A percentile compares a stretch with the other conserved stretches of the same genome.
phyloP scores from a whole-genome alignment of 495 filamentous ascomycete genomes.

The Podospora anserina region DNA sequence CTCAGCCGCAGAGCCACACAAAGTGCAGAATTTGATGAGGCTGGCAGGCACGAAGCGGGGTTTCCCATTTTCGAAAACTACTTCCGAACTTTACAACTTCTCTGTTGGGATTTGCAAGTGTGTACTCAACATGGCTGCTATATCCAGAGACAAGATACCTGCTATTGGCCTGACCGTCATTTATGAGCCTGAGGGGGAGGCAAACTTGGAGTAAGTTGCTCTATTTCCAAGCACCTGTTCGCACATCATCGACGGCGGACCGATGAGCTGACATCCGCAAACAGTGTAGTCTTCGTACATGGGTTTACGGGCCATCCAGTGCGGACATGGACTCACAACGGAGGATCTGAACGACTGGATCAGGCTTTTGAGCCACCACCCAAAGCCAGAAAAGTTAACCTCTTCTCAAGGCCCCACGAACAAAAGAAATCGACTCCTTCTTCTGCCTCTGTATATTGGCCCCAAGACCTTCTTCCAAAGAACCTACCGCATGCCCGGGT shows the following conservation, averaged over 20 bases:
- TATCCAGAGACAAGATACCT: neutral
- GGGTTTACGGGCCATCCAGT: constrained; percentile 39
- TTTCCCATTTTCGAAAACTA: neutral
- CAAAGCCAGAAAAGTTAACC: constrained; percentile 12
- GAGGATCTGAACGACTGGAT: constrained; percentile 3
- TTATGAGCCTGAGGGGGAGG: constrained; percentile 11
- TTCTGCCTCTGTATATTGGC: constrained; percentile 37
- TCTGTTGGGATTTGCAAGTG: neutral
- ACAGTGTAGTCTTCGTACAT: constrained; percentile 35
- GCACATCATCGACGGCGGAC: no score
- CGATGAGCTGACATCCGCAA: no score
- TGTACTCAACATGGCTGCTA: neutral
- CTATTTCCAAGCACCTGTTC: no score
- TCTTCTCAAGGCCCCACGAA: neutral
- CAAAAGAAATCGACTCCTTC: neutral
- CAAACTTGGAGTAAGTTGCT: constrained; percentile 22
- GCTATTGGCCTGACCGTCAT: constrained; percentile 20
- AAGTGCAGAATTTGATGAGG: neutral
- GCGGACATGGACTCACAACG: constrained; percentile 32
- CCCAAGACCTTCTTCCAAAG: constrained; percentile 45
- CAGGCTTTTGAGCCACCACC: constrained; percentile 12
- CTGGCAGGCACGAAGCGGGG: neutral
- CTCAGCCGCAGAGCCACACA: neutral
- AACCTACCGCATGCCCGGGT: constrained; percentile 46
- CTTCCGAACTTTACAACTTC: neutral